A percentile compares a stretch with the other conserved stretches of the same genome.
These are phyloP conservation scores for Cyamopsis tetragonoloba DNA, from an alignment of 306 rosid genomes.

Conservation along the genomic window DNA sequence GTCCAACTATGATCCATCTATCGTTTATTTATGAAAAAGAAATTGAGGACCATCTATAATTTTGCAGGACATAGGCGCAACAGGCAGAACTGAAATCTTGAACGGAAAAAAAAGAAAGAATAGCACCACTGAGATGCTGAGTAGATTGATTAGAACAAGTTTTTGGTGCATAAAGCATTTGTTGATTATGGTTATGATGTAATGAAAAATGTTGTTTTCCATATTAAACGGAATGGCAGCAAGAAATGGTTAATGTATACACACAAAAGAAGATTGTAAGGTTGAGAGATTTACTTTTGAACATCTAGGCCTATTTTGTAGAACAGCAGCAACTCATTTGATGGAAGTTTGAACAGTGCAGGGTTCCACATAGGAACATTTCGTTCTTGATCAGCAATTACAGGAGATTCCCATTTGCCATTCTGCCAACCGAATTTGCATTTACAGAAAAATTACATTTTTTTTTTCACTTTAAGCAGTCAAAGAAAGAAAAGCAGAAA, in stretches of 20 bases:
- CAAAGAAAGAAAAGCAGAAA: neutral
- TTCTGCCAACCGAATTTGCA: conserved; percentile 47
- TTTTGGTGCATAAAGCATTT: neutral
- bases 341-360: conserved; percentile 77
- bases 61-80: neutral
- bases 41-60: neutral
- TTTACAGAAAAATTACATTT: conserved; percentile 17
- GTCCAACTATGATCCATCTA: neutral
- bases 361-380: conserved; percentile 95
- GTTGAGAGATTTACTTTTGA: conserved; percentile 56
- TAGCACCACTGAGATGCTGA: neutral
- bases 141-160: neutral
- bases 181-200: neutral
- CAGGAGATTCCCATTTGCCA: conserved; percentile 69
- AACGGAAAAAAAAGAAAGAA: neutral
- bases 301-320: conserved; percentile 81
- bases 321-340: conserved; percentile 75
- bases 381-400: conserved; percentile 68
- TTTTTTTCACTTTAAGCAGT: neutral
- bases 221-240: neutral
- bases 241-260: neutral
- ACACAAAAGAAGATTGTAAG: neutral
- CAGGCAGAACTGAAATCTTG: neutral
- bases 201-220: neutral
- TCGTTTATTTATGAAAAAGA: too few relatives aligned